phyloP scores from a whole-genome alignment of 2,329 filamentous ascomycete species.

The Pseudogymnoascus sp. region DNA sequence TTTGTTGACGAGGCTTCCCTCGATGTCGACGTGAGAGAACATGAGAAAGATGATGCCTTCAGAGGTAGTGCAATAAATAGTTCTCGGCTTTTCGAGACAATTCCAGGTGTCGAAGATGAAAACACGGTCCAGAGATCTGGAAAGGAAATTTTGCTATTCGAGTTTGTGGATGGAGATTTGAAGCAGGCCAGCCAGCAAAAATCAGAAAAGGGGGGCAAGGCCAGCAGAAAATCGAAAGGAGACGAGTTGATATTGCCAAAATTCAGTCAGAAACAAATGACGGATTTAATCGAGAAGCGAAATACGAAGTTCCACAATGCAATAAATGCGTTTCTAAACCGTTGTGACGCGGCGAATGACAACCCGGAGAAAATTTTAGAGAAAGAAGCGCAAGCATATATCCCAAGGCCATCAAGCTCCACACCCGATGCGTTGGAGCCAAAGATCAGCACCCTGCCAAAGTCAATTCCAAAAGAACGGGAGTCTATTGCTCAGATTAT shows the following conservation, averaged over 20 bases:
- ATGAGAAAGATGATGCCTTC: conserved; percentile 56
- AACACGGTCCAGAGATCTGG: conserved; percentile 26
- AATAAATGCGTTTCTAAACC: conserved; percentile 66
- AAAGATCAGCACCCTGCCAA: conserved; percentile 43
- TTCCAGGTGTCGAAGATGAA: conserved; percentile 30
- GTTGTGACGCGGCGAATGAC: conserved; percentile 53
- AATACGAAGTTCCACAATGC: conserved; percentile 76
- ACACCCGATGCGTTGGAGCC: conserved; percentile 26
- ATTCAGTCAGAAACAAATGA: conserved; percentile 88
- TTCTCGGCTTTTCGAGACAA: not conserved
- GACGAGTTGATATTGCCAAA: conserved; percentile 87
- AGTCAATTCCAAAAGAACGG: conserved; percentile 69
- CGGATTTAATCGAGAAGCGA: conserved; percentile 76
- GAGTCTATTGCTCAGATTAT: conserved; percentile 79
- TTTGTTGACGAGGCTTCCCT: conserved; percentile 82
- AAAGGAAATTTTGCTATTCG: conserved; percentile 74
- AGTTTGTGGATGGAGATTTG: conserved; percentile 85
- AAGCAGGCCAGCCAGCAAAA: conserved; percentile 67
- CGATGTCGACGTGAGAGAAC: conserved; percentile 67
- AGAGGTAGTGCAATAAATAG: conserved; percentile 47
- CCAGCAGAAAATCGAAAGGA: conserved; percentile 58
- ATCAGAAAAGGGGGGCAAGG: conserved; percentile 55
- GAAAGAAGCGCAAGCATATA: conserved; percentile 46
- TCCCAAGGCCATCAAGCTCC: conserved; percentile 51
- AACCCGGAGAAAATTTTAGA: conserved; percentile 62